Evolutionary conservation across 352 stramenopile species (phyloP).

Genomic region (Plasmopara viticola): DNA sequence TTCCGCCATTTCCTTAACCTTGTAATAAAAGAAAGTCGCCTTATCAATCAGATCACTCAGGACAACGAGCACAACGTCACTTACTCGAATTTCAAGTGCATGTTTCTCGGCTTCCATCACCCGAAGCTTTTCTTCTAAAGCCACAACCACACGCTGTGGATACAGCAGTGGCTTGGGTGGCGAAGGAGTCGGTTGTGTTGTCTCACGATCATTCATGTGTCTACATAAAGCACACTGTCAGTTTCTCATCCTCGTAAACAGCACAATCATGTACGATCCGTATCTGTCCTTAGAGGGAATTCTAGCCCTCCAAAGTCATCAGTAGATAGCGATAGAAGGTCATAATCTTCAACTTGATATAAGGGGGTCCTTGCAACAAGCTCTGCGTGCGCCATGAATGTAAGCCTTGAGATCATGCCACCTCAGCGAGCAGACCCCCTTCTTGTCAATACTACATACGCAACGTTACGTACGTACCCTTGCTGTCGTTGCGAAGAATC

Average conservation of each 20-base stretch:
- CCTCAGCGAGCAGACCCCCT: constrained; percentile 17
- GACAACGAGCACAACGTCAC: not conserved
- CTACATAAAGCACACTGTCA: constrained; percentile 5
- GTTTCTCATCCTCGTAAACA: not conserved
- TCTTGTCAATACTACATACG: too few relatives aligned
- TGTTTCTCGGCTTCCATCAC: constrained; percentile 34
- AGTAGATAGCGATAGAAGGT: constrained; percentile 44
- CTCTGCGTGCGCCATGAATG: constrained; percentile 3
- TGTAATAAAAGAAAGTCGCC: constrained; percentile 6
- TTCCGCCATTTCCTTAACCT: constrained; percentile 29
- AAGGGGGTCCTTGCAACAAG: constrained; percentile 12
- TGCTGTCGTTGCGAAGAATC: constrained; percentile 42
- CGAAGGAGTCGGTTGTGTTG: constrained; percentile 24
- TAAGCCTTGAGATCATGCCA: constrained; percentile 1
- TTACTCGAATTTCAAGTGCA: constrained; percentile 30
- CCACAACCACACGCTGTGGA: constrained; percentile 34
- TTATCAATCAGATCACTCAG: not conserved
- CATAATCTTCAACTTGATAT: constrained; percentile 18
- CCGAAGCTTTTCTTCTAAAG: constrained; percentile 35
- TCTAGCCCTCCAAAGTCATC: constrained; percentile 85
- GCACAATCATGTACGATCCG: constrained; percentile 53
- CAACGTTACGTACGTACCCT: constrained; percentile 23
- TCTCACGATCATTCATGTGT: constrained; percentile 22
- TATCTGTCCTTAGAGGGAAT: constrained; percentile 88
- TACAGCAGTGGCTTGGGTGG: constrained; percentile 29